Conservation (phyloP, 768 basidiomycete genomes). For the Myochromella boudieri region DNA sequence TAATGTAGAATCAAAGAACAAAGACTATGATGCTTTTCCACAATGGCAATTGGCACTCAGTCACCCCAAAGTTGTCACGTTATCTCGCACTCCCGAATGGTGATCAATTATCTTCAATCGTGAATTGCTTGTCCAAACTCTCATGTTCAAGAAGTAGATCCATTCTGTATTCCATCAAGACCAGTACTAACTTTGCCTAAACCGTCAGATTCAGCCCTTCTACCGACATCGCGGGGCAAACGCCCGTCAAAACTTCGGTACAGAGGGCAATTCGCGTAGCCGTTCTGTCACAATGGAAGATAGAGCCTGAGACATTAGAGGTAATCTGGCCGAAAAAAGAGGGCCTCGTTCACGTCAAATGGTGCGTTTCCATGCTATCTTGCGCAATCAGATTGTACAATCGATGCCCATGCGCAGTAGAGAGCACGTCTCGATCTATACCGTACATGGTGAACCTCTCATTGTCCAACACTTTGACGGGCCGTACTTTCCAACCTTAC, state of each 20-base stretch:
- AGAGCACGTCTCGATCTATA: slow-evolving; percentile 94
- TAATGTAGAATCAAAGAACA: slow-evolving; percentile 38
- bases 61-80: too few relatives aligned
- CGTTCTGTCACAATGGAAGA: slow-evolving; percentile 81
- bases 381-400: slow-evolving; percentile 16
- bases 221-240: slow-evolving; percentile 86
- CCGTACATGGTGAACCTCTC: slow-evolving; percentile 81
- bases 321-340: slow-evolving; percentile 99
- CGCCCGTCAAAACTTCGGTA: slow-evolving; percentile 89
- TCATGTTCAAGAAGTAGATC: slow-evolving; percentile 77
- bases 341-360: slow-evolving; percentile 88
- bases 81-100: not conserved
- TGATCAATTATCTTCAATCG: not conserved
- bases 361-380: slow-evolving; percentile 52
- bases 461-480: slow-evolving; percentile 98
- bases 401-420: slow-evolving; percentile 55
- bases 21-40: slow-evolving; percentile 5
- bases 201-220: slow-evolving; percentile 62
- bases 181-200: slow-evolving; percentile 6
- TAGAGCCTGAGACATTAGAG: slow-evolving; percentile 80
- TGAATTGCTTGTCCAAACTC: slow-evolving; percentile 6
- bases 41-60: too few relatives aligned
- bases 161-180: slow-evolving; percentile 5
- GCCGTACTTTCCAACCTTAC: slow-evolving; percentile 85
- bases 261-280: slow-evolving; percentile 84